A percentile compares a stretch with the other conserved stretches of the same genome.
These are phyloP conservation scores for Leccinum pellstonianum DNA, from an alignment of 768 basidiomycete species.

Conservation along the genomic window DNA sequence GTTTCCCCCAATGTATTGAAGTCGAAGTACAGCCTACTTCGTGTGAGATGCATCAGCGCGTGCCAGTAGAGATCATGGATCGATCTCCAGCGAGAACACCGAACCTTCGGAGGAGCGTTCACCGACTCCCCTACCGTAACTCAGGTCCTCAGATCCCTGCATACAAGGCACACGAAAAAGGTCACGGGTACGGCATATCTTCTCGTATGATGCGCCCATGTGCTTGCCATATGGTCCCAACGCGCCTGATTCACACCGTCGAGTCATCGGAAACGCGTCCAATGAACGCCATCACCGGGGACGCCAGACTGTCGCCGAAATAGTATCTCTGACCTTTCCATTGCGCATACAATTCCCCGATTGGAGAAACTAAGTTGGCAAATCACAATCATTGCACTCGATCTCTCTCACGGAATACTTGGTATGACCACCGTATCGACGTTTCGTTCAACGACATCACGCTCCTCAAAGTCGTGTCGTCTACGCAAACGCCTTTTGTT, in stretches of 20 bases:
- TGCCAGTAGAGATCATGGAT: neutral
- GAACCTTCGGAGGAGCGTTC: neutral
- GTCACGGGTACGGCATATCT: no score
- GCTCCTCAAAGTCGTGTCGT: no score
- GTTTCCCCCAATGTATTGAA: neutral
- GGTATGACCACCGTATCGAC: no score
- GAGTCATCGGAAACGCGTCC: constrained; percentile 40
- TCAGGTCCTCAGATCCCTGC: neutral
- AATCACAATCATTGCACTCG: no score
- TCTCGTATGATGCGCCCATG: constrained; percentile 6
- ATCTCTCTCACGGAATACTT: no score
- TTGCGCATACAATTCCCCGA: no score
- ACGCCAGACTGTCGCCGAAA: neutral
- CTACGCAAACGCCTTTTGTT: no score
- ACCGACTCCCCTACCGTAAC: neutral
- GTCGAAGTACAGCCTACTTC: neutral
- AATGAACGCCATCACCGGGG: neutral
- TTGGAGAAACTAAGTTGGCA: no score
- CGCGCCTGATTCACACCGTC: constrained; percentile 70
- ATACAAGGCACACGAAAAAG: neutral
- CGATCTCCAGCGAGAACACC: neutral
- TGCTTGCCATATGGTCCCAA: constrained; percentile 19
- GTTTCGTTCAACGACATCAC: no score
- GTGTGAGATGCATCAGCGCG: neutral
- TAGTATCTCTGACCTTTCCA: no score